Evolutionary conservation across 2,329 filamentous ascomycete species (phyloP), one percentile per base, ranked within the genome.

Genomic region (Xylaria sp.): DNA sequence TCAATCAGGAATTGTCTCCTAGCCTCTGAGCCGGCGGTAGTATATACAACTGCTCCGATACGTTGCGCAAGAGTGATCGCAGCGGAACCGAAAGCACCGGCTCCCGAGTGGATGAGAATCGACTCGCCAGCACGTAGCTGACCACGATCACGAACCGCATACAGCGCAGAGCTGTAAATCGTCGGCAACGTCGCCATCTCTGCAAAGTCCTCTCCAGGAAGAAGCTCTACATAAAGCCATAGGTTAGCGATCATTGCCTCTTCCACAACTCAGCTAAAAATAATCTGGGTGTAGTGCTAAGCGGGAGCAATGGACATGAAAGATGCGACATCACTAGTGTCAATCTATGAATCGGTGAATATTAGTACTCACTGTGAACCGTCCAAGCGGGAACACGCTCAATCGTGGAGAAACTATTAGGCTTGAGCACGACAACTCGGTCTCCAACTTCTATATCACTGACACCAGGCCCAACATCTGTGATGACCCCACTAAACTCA

Each of bases 81-180:
- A 0, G 81, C 81, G 50, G 77, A 75, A 3, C 81, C 81, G 9
- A 82, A 70, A 5, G 74, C 78, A 15, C 81, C 79, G 3, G 80
- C 72, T 1, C 75, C 82, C 4, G 76, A 72, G 56, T 82, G 81
- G 0, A 83, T 78, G 8, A 83, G 69, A 0, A 82, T 71, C 0
- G 70, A 74, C 52, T 83, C 76, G 0, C 74, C 77, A 3, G 52
- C 18, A 7, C 66, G 56, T 0, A 82, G 32, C 1, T 72, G 48
- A 0, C 78, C 80, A 1, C 76, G 63, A 37, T 80, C 65, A 8
- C 73, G 32, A 1, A 83, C 66, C 0, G 75, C 79, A 60, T 80
- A 78, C 0, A 80, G 34, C 0, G 78, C 80, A 0, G 80, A 81
- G 0, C 41, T 44, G 15, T 44, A 44, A 44, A 74, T 73, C 0